Conservation (phyloP, 148 eudicot genomes). For the Drosera capensis region DNA sequence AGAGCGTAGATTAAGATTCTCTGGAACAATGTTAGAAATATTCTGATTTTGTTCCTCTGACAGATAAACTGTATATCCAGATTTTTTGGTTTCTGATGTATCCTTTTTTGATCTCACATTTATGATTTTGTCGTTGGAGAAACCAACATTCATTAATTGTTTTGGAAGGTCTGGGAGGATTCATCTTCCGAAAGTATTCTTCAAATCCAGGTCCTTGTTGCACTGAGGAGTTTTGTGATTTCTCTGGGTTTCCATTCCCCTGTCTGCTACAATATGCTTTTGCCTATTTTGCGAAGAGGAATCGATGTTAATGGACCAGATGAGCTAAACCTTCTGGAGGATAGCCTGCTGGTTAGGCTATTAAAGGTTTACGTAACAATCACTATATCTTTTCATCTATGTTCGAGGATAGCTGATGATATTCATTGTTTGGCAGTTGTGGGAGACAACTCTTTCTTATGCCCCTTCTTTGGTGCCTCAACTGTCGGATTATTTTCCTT, state of each 20-base stretch:
- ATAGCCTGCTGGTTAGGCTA: slow-evolving; percentile 70
- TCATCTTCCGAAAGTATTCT: slow-evolving; percentile 89
- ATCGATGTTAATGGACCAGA: slow-evolving; percentile 74
- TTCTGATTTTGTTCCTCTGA: too few relatives aligned
- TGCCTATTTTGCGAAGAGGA: slow-evolving; percentile 70
- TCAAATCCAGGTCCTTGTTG: slow-evolving; percentile 94
- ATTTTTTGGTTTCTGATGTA: too few relatives aligned
- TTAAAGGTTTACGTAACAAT: not conserved
- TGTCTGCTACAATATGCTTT: slow-evolving; percentile 53
- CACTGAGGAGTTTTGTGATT: slow-evolving; percentile 70
- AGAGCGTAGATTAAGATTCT: too few relatives aligned
- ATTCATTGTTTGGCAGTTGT: slow-evolving; percentile 42
- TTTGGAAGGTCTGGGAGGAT: slow-evolving; percentile 81
- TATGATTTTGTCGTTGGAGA: too few relatives aligned
- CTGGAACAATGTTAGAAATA: too few relatives aligned
- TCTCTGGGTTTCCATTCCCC: slow-evolving; percentile 90
- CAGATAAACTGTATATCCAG: too few relatives aligned
- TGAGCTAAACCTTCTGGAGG: slow-evolving; percentile 85
- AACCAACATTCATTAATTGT: too few relatives aligned
- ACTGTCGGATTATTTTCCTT: slow-evolving; percentile 57
- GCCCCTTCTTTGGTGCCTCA: slow-evolving; percentile 86
- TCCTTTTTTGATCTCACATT: too few relatives aligned
- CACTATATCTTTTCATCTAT: not conserved
- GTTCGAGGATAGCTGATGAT: slow-evolving; percentile 6
- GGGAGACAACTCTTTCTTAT: slow-evolving; percentile 91